Conservation (phyloP, 2,329 filamentous ascomycete genomes). For the Epichloe sibirici region DNA sequence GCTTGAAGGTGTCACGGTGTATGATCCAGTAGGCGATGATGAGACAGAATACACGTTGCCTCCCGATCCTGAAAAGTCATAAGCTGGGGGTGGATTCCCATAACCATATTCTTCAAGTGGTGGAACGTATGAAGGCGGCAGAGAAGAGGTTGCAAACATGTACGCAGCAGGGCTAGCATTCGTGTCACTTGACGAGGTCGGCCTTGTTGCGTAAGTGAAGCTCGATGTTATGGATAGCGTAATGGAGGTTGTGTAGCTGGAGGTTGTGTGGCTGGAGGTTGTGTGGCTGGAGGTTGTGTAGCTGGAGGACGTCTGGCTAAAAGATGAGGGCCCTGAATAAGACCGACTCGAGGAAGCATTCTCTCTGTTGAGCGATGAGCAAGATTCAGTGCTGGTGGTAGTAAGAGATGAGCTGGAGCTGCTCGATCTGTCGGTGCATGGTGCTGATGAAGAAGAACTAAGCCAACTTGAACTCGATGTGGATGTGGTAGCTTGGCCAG, state of each 20-base stretch:
- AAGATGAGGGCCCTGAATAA: neutral
- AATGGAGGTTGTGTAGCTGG: neutral
- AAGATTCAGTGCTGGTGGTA: neutral
- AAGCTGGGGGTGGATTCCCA: conserved; percentile 1
- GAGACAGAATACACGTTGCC: neutral
- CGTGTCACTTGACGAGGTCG: neutral
- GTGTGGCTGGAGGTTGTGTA: neutral
- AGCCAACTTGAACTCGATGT: neutral
- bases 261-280: neutral
- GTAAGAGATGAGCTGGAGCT: neutral
- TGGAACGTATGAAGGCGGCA: conserved; percentile 5
- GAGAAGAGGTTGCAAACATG: neutral
- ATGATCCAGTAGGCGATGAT: neutral
- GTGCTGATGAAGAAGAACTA: neutral
- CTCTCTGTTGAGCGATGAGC: neutral
- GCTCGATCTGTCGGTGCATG: conserved; percentile 1
- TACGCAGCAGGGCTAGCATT: conserved; percentile 3
- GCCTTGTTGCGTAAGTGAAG: neutral
- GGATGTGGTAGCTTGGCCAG: neutral
- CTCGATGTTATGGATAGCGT: neutral
- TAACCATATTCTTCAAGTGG: conserved; percentile 8
- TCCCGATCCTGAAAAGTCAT: neutral
- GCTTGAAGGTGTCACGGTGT: neutral
- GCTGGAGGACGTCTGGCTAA: neutral
- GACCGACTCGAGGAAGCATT: neutral